Evolutionary conservation across 208 protist genomes (phyloP).

Genomic region (Balamuthia mandrillaris): DNA sequence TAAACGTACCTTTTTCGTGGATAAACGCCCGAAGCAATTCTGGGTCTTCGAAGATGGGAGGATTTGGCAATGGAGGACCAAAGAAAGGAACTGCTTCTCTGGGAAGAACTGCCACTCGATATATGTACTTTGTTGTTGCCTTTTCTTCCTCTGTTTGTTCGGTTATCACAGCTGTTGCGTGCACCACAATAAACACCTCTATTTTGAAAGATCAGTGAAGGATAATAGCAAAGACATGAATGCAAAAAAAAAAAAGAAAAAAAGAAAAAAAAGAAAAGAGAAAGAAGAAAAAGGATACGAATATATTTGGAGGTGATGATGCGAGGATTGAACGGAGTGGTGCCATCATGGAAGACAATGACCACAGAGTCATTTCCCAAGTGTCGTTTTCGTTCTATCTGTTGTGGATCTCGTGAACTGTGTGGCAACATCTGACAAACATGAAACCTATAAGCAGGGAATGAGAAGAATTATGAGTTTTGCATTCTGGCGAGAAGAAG

Average conservation of each 20-base stretch:
- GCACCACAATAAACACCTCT: too few species aligned
- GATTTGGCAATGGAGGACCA: background rate
- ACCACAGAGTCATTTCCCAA: conserved; percentile 28
- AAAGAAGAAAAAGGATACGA: background rate
- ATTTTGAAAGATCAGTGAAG: too few species aligned
- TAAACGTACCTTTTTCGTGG: conserved; percentile 21
- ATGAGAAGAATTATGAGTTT: too few species aligned
- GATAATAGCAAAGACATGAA: too few species aligned
- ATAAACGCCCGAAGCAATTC: background rate
- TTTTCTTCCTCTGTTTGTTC: too few species aligned
- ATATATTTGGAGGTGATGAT: conserved; percentile 25
- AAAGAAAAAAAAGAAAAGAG: background rate
- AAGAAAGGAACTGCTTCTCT: conserved; percentile 17
- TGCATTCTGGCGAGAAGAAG: too few species aligned
- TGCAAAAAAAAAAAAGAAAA: background rate
- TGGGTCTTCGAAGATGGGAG: conserved; percentile 9
- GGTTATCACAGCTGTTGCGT: too few species aligned
- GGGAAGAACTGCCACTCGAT: background rate
- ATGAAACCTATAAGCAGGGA: background rate
- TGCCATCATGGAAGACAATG: conserved; percentile 26
- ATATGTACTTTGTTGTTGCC: too few species aligned
- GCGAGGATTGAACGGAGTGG: conserved; percentile 3
- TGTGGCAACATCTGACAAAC: conserved; percentile 10
- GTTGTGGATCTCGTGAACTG: background rate
- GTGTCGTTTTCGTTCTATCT: background rate